phyloP scores from a whole-genome alignment of 1,284 basidiomycete genomes.

The Phylloboletellus chloephorus region DNA sequence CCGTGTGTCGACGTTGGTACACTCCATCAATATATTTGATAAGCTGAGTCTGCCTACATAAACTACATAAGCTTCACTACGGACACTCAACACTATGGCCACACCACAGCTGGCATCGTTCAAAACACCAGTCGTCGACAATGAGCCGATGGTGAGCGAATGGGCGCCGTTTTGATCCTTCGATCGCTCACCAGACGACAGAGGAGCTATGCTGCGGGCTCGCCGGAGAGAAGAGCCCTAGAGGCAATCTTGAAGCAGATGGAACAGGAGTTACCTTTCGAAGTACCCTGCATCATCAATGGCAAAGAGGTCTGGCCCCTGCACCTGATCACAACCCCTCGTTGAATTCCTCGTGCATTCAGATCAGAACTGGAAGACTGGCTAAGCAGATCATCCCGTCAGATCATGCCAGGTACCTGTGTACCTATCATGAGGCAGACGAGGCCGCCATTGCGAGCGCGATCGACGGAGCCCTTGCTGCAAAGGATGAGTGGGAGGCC shows the following conservation, averaged over 20 bases:
- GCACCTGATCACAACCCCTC: background rate
- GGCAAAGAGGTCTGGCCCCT: slow-evolving; percentile 71
- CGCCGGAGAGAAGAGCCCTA: slow-evolving; percentile 73
- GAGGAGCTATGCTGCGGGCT: slow-evolving; percentile 73
- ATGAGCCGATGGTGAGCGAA: slow-evolving; percentile 83
- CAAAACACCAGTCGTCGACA: slow-evolving; percentile 77
- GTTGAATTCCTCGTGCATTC: slow-evolving; percentile 8
- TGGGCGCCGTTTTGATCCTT: background rate
- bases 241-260: slow-evolving; percentile 76
- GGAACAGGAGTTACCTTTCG: slow-evolving; percentile 79
- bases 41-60: no score
- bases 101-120: slow-evolving; percentile 76
- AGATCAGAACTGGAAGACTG: slow-evolving; percentile 83
- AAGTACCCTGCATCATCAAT: slow-evolving; percentile 90
- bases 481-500: slow-evolving; percentile 86
- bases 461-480: slow-evolving; percentile 84
- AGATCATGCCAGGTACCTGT: slow-evolving; percentile 77
- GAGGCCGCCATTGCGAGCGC: slow-evolving; percentile 70
- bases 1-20: no score
- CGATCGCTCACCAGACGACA: slow-evolving; percentile 14
- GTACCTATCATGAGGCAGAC: slow-evolving; percentile 88
- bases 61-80: background rate
- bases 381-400: slow-evolving; percentile 80
- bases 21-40: no score
- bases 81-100: slow-evolving; percentile 35